Percentiles rank a stretch among this genome's conserved stretches.
phyloP scores from a whole-genome alignment of 2,329 filamentous ascomycete genomes.

The Sporothrix mexicana region DNA sequence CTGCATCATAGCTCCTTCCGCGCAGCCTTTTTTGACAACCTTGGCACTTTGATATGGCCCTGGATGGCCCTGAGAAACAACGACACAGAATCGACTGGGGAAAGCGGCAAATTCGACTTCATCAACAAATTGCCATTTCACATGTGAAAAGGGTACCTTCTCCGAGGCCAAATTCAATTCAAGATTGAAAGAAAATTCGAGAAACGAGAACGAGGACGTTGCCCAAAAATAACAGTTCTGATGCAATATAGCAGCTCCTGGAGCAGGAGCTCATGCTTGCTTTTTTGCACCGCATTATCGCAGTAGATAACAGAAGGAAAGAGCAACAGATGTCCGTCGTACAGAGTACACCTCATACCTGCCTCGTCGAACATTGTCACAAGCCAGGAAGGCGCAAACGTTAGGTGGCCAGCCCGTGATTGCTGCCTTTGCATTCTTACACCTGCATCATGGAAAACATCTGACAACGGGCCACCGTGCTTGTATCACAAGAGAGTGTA shows the following conservation, averaged over 20 bases:
- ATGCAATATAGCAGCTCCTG: background rate
- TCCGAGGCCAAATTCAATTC: background rate
- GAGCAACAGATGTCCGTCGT: background rate
- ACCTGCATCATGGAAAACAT: conserved; percentile 23
- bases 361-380: background rate
- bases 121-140: background rate
- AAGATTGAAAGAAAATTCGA: background rate
- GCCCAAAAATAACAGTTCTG: background rate
- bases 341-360: background rate
- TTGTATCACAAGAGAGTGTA: background rate
- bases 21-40: conserved; percentile 3
- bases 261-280: background rate
- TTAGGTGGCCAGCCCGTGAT: background rate
- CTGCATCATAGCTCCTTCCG: conserved; percentile 3
- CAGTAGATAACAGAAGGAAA: background rate
- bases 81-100: background rate
- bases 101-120: background rate
- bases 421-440: conserved; percentile 9
- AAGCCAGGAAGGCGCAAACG: conserved; percentile 4
- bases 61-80: background rate
- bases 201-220: background rate
- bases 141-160: background rate
- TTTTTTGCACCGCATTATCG: background rate
- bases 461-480: background rate
- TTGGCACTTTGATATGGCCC: conserved; percentile 1